Evolutionary conservation across 2,329 filamentous ascomycete species (phyloP).

Genomic region (Neoarthrinium moseri): DNA sequence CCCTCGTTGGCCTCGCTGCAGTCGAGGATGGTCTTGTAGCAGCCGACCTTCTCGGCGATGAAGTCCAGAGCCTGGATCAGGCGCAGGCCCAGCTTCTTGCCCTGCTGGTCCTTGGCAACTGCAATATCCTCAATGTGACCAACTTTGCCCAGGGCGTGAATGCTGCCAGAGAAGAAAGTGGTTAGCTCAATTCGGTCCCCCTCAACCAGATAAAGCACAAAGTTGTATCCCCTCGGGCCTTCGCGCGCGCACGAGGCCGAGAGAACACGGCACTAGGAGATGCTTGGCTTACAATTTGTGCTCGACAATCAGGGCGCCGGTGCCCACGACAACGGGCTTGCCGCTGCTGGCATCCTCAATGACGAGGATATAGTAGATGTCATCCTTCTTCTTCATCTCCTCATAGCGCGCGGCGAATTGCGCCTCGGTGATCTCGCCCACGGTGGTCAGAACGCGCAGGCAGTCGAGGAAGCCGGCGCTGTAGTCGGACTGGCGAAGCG

Average conservation of each 20-base stretch:
- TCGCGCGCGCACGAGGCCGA: no score
- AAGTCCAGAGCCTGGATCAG: constrained; percentile 93
- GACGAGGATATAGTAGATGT: constrained; percentile 83
- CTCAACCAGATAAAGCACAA: not conserved
- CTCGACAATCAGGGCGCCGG: constrained; percentile 87
- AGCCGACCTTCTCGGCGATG: constrained; percentile 85
- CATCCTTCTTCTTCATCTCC: constrained; percentile 68
- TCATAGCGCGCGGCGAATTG: constrained; percentile 79
- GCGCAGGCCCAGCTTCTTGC: constrained; percentile 90
- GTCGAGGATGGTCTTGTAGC: constrained; percentile 96
- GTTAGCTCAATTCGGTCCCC: constrained; percentile 19
- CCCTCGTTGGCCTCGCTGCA: constrained; percentile 96
- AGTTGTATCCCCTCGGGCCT: no score
- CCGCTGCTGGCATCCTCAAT: constrained; percentile 67
- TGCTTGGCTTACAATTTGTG: constrained; percentile 88
- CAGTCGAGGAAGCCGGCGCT: constrained; percentile 84
- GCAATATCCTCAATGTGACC: constrained; percentile 98
- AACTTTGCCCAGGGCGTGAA: constrained; percentile 77
- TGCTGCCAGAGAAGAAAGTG: constrained; percentile 43
- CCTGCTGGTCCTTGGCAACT: constrained; percentile 91
- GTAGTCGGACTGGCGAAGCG: constrained; percentile 77
- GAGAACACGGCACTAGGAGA: no score
- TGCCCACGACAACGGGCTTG: constrained; percentile 74
- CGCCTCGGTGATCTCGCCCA: constrained; percentile 78
- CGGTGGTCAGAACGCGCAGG: constrained; percentile 85